phyloP scores from a whole-genome alignment of 179 eudicot species.

The Silene vulgaris region DNA sequence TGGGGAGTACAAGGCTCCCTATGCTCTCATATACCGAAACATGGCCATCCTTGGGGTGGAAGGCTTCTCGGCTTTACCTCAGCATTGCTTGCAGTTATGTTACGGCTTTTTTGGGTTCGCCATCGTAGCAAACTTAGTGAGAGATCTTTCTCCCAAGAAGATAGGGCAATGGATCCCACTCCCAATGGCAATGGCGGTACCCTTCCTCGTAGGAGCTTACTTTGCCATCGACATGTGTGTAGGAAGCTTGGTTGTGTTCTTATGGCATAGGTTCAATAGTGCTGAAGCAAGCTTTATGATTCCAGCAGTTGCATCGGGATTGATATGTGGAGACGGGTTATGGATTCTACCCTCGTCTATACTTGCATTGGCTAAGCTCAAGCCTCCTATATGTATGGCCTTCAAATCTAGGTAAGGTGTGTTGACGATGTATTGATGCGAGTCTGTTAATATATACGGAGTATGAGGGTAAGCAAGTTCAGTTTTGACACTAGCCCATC shows the following conservation, averaged over 20 bases:
- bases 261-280: slow-evolving; percentile 51
- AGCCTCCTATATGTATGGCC: slow-evolving; percentile 74
- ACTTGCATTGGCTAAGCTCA: slow-evolving; percentile 53
- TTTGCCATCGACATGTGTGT: slow-evolving; percentile 83
- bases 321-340: slow-evolving; percentile 80
- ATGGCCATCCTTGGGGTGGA: slow-evolving; percentile 77
- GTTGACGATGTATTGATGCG: too few relatives aligned
- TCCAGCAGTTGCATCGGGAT: slow-evolving; percentile 78
- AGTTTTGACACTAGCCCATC: too few relatives aligned
- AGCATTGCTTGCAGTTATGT: slow-evolving; percentile 71
- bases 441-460: too few relatives aligned
- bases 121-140: slow-evolving; percentile 42
- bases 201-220: slow-evolving; percentile 66
- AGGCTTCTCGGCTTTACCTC: slow-evolving; percentile 75
- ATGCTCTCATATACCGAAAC: slow-evolving; percentile 61
- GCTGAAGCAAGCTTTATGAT: slow-evolving; percentile 54
- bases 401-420: slow-evolving; percentile 27
- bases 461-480: too few relatives aligned
- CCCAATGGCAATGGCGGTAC: slow-evolving; percentile 91
- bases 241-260: slow-evolving; percentile 63
- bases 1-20: slow-evolving; percentile 76
- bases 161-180: slow-evolving; percentile 56
- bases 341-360: slow-evolving; percentile 75
- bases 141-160: slow-evolving; percentile 44
- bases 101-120: slow-evolving; percentile 63